Evolutionary conservation across 2,329 filamentous ascomycete genomes (phyloP).

Genomic region (Iodosphaeria phyllophila): DNA sequence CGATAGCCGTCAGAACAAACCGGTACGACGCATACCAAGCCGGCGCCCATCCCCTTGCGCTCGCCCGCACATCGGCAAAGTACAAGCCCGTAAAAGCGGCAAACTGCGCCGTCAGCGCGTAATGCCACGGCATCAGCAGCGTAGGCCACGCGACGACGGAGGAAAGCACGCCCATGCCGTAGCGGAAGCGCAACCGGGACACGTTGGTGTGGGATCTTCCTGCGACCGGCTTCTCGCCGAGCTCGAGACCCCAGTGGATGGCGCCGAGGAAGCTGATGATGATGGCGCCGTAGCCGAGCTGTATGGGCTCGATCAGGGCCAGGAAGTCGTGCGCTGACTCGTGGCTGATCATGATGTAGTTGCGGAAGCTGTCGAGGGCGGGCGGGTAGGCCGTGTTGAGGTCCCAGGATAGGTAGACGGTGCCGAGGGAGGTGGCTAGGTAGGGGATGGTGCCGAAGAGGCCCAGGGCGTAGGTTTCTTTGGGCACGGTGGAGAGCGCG

Average conservation of each 20-base stretch:
- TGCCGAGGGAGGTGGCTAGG: conserved; percentile 64
- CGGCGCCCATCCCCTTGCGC: conserved; percentile 59
- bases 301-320: conserved; percentile 63
- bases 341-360: conserved; percentile 46
- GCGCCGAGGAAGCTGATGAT: conserved; percentile 90
- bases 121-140: conserved; percentile 64
- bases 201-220: too few species aligned
- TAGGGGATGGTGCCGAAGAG: conserved; percentile 72
- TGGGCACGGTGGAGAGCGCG: conserved; percentile 42
- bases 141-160: conserved; percentile 81
- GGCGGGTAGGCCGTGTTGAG: conserved; percentile 51
- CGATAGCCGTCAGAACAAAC: conserved; percentile 80
- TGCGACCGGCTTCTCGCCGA: conserved; percentile 50
- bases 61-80: conserved; percentile 62
- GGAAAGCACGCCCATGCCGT: conserved; percentile 64
- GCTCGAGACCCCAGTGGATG: conserved; percentile 85
- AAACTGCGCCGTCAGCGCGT: conserved; percentile 75
- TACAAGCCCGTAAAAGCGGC: conserved; percentile 70
- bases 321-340: conserved; percentile 57
- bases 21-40: conserved; percentile 79
- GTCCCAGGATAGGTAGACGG: conserved; percentile 67
- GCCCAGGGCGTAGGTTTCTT: conserved; percentile 48
- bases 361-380: conserved; percentile 39
- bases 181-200: conserved; percentile 56
- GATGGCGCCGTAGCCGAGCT: conserved; percentile 79